Conservation (phyloP, 257 asterid species). For the Cruciata laevipes region DNA sequence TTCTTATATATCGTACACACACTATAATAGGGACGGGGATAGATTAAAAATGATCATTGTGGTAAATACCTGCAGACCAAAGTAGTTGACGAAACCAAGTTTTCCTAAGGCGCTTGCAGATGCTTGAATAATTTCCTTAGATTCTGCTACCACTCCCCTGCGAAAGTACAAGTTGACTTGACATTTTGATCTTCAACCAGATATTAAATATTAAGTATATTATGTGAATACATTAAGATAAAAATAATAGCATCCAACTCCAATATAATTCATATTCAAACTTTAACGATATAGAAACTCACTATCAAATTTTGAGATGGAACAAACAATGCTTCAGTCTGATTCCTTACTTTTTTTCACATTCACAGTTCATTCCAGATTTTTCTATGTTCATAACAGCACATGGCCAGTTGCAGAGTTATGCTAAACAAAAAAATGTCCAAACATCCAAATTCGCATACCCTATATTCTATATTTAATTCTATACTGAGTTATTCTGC, state of each 20-base stretch:
- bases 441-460: neutral
- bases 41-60: neutral
- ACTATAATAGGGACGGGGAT: neutral
- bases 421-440: neutral
- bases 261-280: neutral
- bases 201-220: too few relatives aligned
- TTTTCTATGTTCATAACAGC: neutral
- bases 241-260: neutral
- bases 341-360: too few relatives aligned
- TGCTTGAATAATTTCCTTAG: conserved; percentile 60
- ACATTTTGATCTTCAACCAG: neutral
- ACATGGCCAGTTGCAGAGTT: neutral
- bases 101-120: conserved; percentile 67
- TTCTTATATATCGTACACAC: too few relatives aligned
- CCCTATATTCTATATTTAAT: neutral
- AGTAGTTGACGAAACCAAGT: conserved; percentile 85
- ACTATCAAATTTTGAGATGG: neutral
- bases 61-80: conserved; percentile 74
- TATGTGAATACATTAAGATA: neutral
- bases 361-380: neutral
- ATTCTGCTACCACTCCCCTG: conserved; percentile 76
- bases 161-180: conserved; percentile 11
- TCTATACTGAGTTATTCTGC: neutral
- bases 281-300: neutral
- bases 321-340: neutral